Evolutionary conservation across 352 stramenopile species (phyloP).

Genomic region (Phytophthora quininea): DNA sequence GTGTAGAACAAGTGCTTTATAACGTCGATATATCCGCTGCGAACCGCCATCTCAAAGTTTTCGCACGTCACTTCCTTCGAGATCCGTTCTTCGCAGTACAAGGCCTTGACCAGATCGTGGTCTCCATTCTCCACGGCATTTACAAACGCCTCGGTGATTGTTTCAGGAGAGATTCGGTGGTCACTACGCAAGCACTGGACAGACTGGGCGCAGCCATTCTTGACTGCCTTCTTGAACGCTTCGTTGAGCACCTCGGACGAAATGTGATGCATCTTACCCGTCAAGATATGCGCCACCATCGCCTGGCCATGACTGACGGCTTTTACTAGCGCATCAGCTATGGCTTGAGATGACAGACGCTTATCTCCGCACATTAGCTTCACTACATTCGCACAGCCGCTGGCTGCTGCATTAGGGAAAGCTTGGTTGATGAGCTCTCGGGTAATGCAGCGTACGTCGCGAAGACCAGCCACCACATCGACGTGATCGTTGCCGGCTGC

Average conservation of each 20-base stretch:
- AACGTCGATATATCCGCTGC: slow-evolving; percentile 1
- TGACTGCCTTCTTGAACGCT: slow-evolving; percentile 3
- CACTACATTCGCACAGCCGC: neutral
- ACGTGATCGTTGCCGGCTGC: neutral
- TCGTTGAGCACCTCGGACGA: neutral
- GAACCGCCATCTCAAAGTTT: neutral
- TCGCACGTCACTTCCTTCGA: neutral
- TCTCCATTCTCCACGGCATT: neutral
- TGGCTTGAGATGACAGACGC: neutral
- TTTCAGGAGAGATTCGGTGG: neutral
- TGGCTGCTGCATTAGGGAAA: slow-evolving; percentile 1
- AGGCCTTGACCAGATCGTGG: neutral
- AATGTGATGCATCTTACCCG: slow-evolving; percentile 1
- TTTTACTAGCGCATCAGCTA: neutral
- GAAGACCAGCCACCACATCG: neutral
- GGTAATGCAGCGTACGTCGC: neutral
- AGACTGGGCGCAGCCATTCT: neutral
- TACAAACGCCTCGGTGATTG: neutral
- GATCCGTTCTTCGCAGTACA: slow-evolving; percentile 2
- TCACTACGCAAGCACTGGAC: slow-evolving; percentile 1
- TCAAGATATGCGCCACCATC: neutral
- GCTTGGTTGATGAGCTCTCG: neutral
- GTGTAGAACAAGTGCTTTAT: slow-evolving; percentile 3
- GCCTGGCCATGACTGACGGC: neutral
- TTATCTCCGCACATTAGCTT: neutral